phyloP scores from a whole-genome alignment of 2,329 filamentous ascomycete species.

The Colletotrichum melonis region DNA sequence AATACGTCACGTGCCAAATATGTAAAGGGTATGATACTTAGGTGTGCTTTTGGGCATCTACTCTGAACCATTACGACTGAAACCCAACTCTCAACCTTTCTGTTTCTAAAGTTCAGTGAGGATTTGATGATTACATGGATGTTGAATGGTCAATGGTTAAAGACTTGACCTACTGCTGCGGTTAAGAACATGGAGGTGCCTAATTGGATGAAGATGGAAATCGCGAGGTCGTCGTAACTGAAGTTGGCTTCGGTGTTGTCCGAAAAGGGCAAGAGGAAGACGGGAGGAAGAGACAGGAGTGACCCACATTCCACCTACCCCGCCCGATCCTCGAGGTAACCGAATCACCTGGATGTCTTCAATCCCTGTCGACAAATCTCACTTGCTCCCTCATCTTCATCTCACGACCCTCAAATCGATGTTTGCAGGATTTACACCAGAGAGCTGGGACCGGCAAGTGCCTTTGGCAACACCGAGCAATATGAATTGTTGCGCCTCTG shows the following conservation, averaged over 20 bases:
- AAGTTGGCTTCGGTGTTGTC: neutral
- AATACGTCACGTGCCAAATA: too few species aligned
- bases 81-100: neutral
- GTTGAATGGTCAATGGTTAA: neutral
- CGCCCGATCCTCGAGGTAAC: neutral
- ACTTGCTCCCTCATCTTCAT: neutral
- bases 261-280: conserved; percentile 15
- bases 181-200: too few species aligned
- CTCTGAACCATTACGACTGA: neutral
- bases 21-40: too few species aligned
- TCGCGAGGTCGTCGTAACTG: neutral
- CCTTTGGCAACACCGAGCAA: neutral
- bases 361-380: neutral
- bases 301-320: neutral
- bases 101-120: neutral
- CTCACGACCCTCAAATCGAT: neutral
- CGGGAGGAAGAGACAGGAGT: neutral
- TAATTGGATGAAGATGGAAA: neutral
- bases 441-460: neutral
- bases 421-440: neutral
- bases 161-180: too few species aligned
- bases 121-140: neutral
- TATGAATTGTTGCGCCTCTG: neutral
- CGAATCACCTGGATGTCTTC: neutral
- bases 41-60: neutral